Percentiles rank a stretch among this genome's conserved stretches.
phyloP scores from a whole-genome alignment of 495 filamentous ascomycete genomes.

The Bombardia bombarda region DNA sequence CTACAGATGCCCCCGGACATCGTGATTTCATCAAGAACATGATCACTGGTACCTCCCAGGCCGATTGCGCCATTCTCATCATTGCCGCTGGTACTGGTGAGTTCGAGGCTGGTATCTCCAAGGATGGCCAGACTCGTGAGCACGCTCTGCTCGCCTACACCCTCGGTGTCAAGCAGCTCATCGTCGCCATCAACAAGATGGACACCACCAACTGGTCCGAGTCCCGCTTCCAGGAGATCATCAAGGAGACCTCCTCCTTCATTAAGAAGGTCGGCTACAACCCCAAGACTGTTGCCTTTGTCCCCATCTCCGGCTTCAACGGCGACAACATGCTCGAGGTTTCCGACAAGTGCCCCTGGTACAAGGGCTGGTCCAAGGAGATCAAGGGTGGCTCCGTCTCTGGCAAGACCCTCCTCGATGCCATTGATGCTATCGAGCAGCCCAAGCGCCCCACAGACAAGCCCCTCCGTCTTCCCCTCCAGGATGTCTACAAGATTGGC shows the following conservation, averaged over 20 bases:
- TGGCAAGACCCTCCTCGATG: conserved; percentile 98
- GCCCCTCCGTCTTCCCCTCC: conserved; percentile 98
- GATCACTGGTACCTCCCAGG: conserved; percentile 99
- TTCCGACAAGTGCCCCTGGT: conserved; percentile 97
- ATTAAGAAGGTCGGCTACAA: conserved; percentile 99
- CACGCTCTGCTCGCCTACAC: conserved; percentile 99
- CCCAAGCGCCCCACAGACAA: conserved; percentile 91
- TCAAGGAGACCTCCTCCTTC: conserved; percentile 99
- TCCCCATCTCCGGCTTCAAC: conserved; percentile 99
- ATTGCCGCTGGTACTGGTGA: conserved; percentile 99
- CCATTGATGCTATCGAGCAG: conserved; percentile 93
- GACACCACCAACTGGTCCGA: conserved; percentile 98
- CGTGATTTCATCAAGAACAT: conserved; percentile 99
- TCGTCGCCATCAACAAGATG: conserved; percentile 99
- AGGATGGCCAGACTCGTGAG: conserved; percentile 99
- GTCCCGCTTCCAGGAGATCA: conserved; percentile 94
- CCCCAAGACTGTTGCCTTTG: conserved; percentile 96
- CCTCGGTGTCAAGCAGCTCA: conserved; percentile 99
- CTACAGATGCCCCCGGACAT: conserved; percentile 90
- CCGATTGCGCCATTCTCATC: conserved; percentile 99
- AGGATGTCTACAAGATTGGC: conserved; percentile 99
- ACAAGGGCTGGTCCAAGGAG: conserved; percentile 99
- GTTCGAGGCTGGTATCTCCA: conserved; percentile 99
- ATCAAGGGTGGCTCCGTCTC: conserved; percentile 80
- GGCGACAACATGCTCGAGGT: conserved; percentile 98